Evolutionary conservation across 192 early-diverging fungal species (phyloP).

Genomic region (Radiomyces spectabilis): DNA sequence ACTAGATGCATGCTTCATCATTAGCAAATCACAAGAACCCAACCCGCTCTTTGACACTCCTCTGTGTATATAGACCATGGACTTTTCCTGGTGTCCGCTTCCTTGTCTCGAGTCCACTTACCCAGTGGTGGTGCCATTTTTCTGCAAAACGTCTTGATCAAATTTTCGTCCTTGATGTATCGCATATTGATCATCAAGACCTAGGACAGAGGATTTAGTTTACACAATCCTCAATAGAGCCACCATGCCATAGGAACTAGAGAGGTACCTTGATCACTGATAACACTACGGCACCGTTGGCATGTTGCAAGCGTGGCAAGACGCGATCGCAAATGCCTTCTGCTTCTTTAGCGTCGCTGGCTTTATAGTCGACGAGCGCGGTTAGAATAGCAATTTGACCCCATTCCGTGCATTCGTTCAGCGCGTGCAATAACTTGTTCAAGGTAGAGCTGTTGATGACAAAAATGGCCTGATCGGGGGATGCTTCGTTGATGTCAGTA

Average conservation of each 20-base stretch:
- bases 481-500: conserved; percentile 80
- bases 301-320: conserved; percentile 89
- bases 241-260: conserved; percentile 36
- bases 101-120: conserved; percentile 19
- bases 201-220: conserved; percentile 20
- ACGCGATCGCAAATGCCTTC: conserved; percentile 85
- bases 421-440: conserved; percentile 79
- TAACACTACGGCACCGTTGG: conserved; percentile 92
- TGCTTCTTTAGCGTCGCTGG: conserved; percentile 74
- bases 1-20: conserved; percentile 51
- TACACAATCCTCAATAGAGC: not conserved
- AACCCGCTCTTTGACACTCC: not conserved
- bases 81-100: not conserved
- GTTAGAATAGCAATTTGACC: conserved; percentile 94
- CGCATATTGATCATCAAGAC: conserved; percentile 72
- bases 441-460: conserved; percentile 61
- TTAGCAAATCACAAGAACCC: too few species aligned
- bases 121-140: conserved; percentile 95
- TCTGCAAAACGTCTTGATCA: conserved; percentile 60
- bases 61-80: not conserved
- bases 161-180: conserved; percentile 60
- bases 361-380: conserved; percentile 70
- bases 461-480: conserved; percentile 65
- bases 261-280: conserved; percentile 80
- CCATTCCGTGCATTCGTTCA: conserved; percentile 99